Conservation (phyloP, 2,329 filamentous ascomycete species). For the Talaromyces sp. region DNA sequence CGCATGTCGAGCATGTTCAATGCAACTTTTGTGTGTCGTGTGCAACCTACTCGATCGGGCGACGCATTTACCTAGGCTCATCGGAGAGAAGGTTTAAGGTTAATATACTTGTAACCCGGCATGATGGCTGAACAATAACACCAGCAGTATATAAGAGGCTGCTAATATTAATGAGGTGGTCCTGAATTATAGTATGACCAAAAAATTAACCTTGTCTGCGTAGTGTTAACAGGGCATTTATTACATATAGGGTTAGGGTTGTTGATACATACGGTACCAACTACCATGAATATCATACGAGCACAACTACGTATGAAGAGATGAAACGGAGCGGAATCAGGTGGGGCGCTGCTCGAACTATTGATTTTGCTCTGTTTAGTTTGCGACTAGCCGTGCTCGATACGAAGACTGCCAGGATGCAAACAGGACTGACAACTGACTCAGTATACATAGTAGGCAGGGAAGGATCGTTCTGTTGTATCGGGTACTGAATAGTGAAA, state of each 20-base stretch:
- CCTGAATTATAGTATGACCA: background rate
- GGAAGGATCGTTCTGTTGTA: background rate
- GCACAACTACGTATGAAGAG: background rate
- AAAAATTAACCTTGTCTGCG: background rate
- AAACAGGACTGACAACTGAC: background rate
- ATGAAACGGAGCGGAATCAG: background rate
- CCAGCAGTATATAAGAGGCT: background rate
- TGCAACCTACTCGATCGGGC: background rate
- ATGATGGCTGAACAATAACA: background rate
- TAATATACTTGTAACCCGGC: background rate
- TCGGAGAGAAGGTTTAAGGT: background rate
- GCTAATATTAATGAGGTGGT: background rate
- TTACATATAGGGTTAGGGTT: background rate
- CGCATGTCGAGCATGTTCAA: conserved; percentile 2
- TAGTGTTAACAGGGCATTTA: background rate
- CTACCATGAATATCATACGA: background rate
- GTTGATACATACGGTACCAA: background rate
- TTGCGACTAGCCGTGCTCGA: background rate
- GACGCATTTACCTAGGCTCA: background rate
- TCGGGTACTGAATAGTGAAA: background rate
- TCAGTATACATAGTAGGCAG: background rate
- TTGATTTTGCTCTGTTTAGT: conserved; percentile 3
- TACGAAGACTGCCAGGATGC: background rate
- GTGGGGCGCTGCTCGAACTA: conserved; percentile 9
- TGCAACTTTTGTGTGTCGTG: background rate